Percentiles rank a stretch among this genome's conserved stretches.
These are phyloP conservation scores for Trichoderma koningiopsis DNA, from an alignment of 2,329 filamentous ascomycete species.

Conservation along the genomic window DNA sequence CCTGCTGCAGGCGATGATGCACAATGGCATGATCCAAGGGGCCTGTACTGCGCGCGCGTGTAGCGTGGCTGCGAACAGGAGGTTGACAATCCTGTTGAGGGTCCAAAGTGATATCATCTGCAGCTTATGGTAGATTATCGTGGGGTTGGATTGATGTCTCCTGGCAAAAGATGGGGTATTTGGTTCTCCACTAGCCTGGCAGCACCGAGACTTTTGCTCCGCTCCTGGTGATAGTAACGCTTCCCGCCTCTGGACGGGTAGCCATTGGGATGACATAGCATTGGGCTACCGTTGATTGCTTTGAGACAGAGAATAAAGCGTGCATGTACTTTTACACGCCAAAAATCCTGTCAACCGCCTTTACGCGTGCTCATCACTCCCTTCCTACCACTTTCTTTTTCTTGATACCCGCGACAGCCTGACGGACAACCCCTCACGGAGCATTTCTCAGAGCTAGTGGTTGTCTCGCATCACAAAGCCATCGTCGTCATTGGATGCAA, in stretches of 20 bases:
- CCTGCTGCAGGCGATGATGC: constrained; percentile 16
- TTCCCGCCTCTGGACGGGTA: background rate
- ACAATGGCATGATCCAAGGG: background rate
- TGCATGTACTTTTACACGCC: background rate
- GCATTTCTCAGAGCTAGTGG: background rate
- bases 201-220: background rate
- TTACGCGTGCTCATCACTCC: background rate
- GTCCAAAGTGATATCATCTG: constrained; percentile 19
- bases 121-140: constrained; percentile 5
- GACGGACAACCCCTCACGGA: constrained; percentile 1
- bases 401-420: constrained; percentile 21
- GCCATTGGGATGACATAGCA: background rate
- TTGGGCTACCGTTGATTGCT: background rate
- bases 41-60: background rate
- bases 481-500: background rate
- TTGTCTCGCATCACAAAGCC: constrained; percentile 14
- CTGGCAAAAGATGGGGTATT: background rate
- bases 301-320: background rate
- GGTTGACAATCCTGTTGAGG: background rate
- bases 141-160: constrained; percentile 6
- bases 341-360: background rate
- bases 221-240: background rate
- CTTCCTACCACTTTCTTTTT: constrained; percentile 8
- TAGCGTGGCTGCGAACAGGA: background rate
- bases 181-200: background rate